Percentiles rank a stretch among this genome's conserved stretches.
phyloP scores from a whole-genome alignment of 257 asterid genomes.

The Solanum habrochaites region DNA sequence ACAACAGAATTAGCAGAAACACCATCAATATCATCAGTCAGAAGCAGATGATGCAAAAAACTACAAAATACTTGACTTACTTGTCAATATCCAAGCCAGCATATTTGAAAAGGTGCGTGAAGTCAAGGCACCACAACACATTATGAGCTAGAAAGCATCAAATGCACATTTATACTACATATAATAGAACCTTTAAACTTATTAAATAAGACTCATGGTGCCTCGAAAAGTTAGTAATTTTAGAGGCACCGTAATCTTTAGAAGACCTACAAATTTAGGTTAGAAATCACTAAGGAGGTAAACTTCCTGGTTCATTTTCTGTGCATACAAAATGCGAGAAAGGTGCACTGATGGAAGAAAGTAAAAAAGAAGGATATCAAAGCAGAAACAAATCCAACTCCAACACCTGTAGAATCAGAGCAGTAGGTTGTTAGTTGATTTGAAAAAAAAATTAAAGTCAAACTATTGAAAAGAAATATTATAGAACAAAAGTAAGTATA shows the following conservation, averaged over 20 bases:
- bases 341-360: background rate
- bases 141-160: constrained; percentile 16
- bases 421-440: constrained; percentile 6
- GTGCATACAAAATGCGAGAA: background rate
- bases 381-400: constrained; percentile 97
- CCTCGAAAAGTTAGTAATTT: background rate
- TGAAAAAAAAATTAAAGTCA: background rate
- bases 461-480: background rate
- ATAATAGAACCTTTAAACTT: background rate
- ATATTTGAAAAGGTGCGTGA: constrained; percentile 81
- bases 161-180: background rate
- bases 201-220: background rate
- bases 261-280: background rate
- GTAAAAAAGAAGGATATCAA: constrained; percentile 61
- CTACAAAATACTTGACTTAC: constrained; percentile 32
- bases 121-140: constrained; percentile 47
- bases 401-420: constrained; percentile 69
- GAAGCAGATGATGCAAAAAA: background rate
- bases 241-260: background rate
- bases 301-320: background rate
- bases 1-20: background rate
- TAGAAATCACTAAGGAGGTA: background rate
- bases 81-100: constrained; percentile 97
- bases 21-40: background rate
- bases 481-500: background rate